A percentile compares a stretch with the other conserved stretches of the same genome.
phyloP scores from a whole-genome alignment of 2,329 filamentous ascomycete genomes.

The Talaromyces sp. region DNA sequence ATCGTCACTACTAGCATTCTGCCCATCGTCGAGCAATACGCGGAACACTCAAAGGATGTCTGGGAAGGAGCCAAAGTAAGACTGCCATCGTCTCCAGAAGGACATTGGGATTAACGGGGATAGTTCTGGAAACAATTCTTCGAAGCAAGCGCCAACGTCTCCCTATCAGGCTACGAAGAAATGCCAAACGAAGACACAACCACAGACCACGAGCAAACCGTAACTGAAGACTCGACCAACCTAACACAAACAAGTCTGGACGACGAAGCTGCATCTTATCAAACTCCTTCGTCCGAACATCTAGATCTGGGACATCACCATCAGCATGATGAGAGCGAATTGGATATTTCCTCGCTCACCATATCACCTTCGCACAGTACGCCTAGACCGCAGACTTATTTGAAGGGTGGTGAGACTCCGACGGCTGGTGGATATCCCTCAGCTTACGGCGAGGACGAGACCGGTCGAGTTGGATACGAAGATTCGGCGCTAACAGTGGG shows the following conservation, averaged over 20 bases:
- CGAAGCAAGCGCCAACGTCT: conserved; percentile 95
- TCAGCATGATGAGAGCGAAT: conserved; percentile 37
- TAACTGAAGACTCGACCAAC: conserved; percentile 56
- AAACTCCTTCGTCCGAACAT: conserved; percentile 38
- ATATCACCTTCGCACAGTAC: conserved; percentile 48
- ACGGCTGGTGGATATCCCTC: conserved; percentile 32
- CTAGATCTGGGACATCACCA: conserved; percentile 25
- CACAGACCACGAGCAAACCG: conserved; percentile 48
- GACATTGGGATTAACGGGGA: background rate
- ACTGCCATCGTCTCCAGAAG: background rate
- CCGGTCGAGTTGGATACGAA: conserved; percentile 36
- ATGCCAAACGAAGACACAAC: conserved; percentile 57
- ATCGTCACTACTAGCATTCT: conserved; percentile 94
- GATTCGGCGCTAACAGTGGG: conserved; percentile 35
- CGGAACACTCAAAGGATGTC: conserved; percentile 85
- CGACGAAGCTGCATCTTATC: conserved; percentile 33
- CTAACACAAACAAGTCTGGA: conserved; percentile 44
- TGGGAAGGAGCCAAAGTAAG: conserved; percentile 93
- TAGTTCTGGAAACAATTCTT: conserved; percentile 99
- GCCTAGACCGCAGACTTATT: conserved; percentile 31
- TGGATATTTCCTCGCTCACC: conserved; percentile 43
- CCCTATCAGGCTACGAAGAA: conserved; percentile 90
- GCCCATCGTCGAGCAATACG: conserved; percentile 91
- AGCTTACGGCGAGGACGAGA: conserved; percentile 55
- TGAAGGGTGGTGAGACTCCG: conserved; percentile 42